Evolutionary conservation across 2,329 filamentous ascomycete genomes (phyloP).

Genomic region (Hypocrella siamensis): DNA sequence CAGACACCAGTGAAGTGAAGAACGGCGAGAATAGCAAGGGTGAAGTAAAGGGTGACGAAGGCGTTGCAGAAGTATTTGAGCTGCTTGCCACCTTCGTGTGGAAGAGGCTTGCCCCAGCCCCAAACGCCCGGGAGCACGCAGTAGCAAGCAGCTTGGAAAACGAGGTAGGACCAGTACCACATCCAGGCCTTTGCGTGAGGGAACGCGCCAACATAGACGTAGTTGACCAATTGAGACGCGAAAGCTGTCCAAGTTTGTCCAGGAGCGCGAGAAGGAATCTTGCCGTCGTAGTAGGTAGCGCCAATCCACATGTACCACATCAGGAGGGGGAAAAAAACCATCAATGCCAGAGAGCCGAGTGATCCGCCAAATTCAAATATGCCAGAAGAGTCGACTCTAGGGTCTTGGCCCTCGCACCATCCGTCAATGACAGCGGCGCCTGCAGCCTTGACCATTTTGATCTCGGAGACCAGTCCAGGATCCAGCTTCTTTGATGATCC

Average conservation of each 20-base stretch:
- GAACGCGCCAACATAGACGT: constrained; percentile 74
- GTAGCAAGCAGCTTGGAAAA: constrained; percentile 74
- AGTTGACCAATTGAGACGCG: constrained; percentile 47
- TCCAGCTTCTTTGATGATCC: constrained; percentile 7
- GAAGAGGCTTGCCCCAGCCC: constrained; percentile 74
- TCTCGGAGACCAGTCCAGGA: constrained; percentile 6
- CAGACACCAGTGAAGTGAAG: constrained; percentile 77
- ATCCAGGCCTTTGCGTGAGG: constrained; percentile 70
- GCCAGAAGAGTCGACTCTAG: constrained; percentile 46
- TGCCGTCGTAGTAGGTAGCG: constrained; percentile 79
- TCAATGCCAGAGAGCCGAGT: constrained; percentile 65
- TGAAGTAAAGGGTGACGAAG: constrained; percentile 74
- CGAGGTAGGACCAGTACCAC: constrained; percentile 89
- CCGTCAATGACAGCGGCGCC: constrained; percentile 27
- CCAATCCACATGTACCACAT: constrained; percentile 99
- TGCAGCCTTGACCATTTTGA: constrained; percentile 5
- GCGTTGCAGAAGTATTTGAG: constrained; percentile 91
- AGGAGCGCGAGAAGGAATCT: constrained; percentile 50
- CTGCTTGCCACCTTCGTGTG: constrained; percentile 69
- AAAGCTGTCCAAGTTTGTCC: constrained; percentile 60
- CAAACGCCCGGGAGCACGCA: constrained; percentile 75
- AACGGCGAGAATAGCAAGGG: constrained; percentile 51
- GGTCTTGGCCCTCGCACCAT: constrained; percentile 43
- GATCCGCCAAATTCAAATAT: constrained; percentile 79
- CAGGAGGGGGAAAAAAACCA: constrained; percentile 80